Evolutionary conservation across 768 basidiomycete genomes (phyloP).

Genomic region (Boletus barrowsii): DNA sequence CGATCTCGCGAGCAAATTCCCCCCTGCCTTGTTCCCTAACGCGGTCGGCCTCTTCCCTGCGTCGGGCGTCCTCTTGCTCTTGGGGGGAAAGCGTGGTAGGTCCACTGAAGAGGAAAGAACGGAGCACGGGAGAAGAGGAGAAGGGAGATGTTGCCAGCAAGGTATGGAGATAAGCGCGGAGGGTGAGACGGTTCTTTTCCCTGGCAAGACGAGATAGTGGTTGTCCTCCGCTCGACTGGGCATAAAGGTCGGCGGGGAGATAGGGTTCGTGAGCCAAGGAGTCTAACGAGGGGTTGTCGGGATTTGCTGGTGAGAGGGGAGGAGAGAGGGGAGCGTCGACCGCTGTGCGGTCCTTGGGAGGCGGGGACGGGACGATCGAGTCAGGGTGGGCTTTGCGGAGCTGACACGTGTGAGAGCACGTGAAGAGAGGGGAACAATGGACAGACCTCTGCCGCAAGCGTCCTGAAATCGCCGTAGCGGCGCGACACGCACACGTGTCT

Average conservation of each 20-base stretch:
- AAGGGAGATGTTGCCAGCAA: conserved; percentile 69
- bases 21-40: conserved; percentile 84
- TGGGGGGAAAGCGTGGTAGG: conserved; percentile 63
- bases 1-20: conserved; percentile 84
- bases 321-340: conserved; percentile 44
- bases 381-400: conserved; percentile 85
- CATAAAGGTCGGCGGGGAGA: conserved; percentile 51
- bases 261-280: conserved; percentile 70
- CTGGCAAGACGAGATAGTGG: conserved; percentile 56
- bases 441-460: conserved; percentile 78
- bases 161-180: conserved; percentile 87
- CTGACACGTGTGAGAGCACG: conserved; percentile 39
- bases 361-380: conserved; percentile 76
- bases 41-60: conserved; percentile 86
- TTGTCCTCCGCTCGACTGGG: neutral
- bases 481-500: conserved; percentile 86
- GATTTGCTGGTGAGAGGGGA: neutral
- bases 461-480: conserved; percentile 93
- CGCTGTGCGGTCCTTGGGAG: conserved; percentile 81
- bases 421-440: neutral
- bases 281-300: conserved; percentile 5
- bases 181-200: conserved; percentile 93
- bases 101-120: conserved; percentile 78
- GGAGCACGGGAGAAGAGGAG: conserved; percentile 83
- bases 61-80: conserved; percentile 76